Evolutionary conservation across 352 stramenopile species (phyloP).

Genomic region (Phytophthora pistaciae): DNA sequence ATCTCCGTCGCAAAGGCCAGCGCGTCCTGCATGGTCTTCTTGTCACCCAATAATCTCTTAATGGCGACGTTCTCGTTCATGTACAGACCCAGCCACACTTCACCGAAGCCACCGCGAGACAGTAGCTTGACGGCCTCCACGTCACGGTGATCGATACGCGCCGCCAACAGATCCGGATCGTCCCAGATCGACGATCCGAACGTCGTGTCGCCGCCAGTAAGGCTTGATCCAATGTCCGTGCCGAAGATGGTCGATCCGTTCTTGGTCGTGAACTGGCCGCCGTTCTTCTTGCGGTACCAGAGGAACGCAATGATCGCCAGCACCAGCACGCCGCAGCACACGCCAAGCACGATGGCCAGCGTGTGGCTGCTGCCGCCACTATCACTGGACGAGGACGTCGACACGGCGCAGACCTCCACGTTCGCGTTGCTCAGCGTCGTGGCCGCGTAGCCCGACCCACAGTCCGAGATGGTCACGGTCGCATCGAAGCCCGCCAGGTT

Average conservation of each 20-base stretch:
- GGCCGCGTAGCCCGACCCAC: slow-evolving; percentile 23
- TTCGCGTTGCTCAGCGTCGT: slow-evolving; percentile 30
- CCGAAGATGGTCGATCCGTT: slow-evolving; percentile 36
- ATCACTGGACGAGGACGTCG: slow-evolving; percentile 21
- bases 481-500: slow-evolving; percentile 55
- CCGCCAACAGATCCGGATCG: slow-evolving; percentile 66
- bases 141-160: slow-evolving; percentile 64
- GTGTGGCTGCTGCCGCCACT: slow-evolving; percentile 37
- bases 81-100: slow-evolving; percentile 76
- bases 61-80: slow-evolving; percentile 77
- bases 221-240: slow-evolving; percentile 45
- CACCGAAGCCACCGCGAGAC: slow-evolving; percentile 71
- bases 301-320: slow-evolving; percentile 53
- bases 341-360: slow-evolving; percentile 51
- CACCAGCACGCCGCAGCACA: slow-evolving; percentile 51
- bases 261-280: slow-evolving; percentile 38
- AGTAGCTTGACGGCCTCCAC: slow-evolving; percentile 65
- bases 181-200: slow-evolving; percentile 72
- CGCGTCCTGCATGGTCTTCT: slow-evolving; percentile 64
- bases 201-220: slow-evolving; percentile 46
- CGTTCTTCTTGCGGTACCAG: slow-evolving; percentile 51
- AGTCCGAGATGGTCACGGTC: slow-evolving; percentile 57
- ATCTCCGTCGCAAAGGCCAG: slow-evolving; percentile 71
- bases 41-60: slow-evolving; percentile 63
- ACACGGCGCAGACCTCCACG: slow-evolving; percentile 42